Base-by-base conservation (phyloP, 2,329 filamentous ascomycete species). In the Colletotrichum sp. region DNA sequence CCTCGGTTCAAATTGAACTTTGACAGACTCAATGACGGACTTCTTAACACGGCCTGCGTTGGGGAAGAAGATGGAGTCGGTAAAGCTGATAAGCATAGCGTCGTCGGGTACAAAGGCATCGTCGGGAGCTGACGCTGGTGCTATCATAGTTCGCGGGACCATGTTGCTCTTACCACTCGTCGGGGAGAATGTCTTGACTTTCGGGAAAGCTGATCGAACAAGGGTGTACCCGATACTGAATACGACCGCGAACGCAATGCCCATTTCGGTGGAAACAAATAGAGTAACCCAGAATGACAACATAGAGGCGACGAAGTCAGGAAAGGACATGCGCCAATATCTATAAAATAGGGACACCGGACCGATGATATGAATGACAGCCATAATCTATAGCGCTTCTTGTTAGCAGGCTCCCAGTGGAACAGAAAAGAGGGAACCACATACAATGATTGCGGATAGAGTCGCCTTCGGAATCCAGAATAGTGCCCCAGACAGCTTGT, bases 381-480 rank as follows among this genome's bases (percentile, higher is more conserved):
- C 92, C 75, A 90, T 91, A 78, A 93, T 93, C 85, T 87, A 72
- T 39, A 2, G 3, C n/a, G 4, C 4, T 39, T 10, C 8, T 28
- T 18, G 28, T 64, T 32, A 77, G 71, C 14, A 69, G 24, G 18
- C 24, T 26, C 52, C 24, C 48, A 14, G n/a, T 28, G 16, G 9
- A n/a, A 21, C 30, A 66, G 3, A 28, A 26, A n/a, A n/a, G 9
- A n/a, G 21, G 14, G 32, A 61, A 4, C 2, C 1, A 82, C 85
- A 77, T 80, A 87, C 80, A 77, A 94, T 93, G 76, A 94, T 93
- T 4, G 92, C 92, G 1, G 92, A 89, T 2, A 94, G 86, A 0
- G 91, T 92, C 0, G 92, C 88, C 78, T 93, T 92, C 1, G 92
- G 92, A n/a, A 94, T 91, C 91, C 91, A 94, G 83, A 92, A 93